Percentiles rank a stretch among this genome's conserved stretches.
These are phyloP conservation scores for Cyberlindnera saturnus DNA, from an alignment of 805 yeast genomes.

Conservation along the genomic window DNA sequence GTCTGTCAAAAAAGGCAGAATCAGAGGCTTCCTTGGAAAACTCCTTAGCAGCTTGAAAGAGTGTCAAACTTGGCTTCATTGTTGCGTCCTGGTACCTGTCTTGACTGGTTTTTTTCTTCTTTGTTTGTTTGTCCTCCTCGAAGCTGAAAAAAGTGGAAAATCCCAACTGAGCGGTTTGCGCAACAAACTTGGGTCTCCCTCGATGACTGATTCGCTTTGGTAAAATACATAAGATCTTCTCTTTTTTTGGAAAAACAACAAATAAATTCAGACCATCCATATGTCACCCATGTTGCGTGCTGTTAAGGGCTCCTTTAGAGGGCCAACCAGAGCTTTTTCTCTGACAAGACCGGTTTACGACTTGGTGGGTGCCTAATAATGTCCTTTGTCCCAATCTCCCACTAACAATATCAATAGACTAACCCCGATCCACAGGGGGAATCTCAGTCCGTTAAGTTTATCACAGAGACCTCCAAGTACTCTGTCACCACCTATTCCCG, in stretches of 20 bases:
- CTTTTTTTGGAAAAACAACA: background rate
- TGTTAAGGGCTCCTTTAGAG: background rate
- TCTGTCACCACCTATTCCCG: conserved; percentile 76
- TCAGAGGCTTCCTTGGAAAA: conserved; percentile 31
- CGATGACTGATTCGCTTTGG: background rate
- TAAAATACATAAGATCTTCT: background rate
- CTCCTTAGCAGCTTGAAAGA: conserved; percentile 5
- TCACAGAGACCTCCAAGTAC: conserved; percentile 32
- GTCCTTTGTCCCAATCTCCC: background rate
- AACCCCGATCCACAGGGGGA: conserved; percentile 11
- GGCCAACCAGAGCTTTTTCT: conserved; percentile 4
- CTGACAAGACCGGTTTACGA: conserved; percentile 2
- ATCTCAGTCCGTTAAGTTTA: conserved; percentile 30
- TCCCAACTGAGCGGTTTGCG: background rate
- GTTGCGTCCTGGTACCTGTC: background rate
- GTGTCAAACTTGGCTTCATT: conserved; percentile 23
- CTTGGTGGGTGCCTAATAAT: background rate
- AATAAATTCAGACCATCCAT: background rate
- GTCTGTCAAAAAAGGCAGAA: conserved; percentile 39
- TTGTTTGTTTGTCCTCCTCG: background rate
- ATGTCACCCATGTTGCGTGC: background rate
- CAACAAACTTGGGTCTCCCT: background rate
- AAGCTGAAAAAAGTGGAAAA: too few species aligned
- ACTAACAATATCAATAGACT: background rate
- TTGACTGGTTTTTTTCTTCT: background rate